Conservation (phyloP, 139 green algal species). For the Coelastrella sp. region DNA sequence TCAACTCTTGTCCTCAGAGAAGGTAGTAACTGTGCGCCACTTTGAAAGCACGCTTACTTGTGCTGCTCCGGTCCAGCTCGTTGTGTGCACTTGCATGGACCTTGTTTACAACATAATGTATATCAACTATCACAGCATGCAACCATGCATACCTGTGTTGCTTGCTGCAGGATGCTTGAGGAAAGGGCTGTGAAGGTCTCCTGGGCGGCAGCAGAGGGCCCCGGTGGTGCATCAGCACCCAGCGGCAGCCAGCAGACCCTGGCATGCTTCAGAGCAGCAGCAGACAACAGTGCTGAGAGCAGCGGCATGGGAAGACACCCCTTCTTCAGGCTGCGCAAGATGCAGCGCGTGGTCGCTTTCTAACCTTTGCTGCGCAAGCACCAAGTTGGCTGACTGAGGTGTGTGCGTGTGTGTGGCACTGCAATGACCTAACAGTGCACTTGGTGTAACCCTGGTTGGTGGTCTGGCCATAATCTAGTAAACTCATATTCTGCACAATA, state of each 20-base stretch:
- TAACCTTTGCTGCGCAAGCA: not conserved
- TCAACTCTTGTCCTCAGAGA: too few species aligned
- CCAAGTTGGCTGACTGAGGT: too few species aligned
- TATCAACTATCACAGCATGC: not conserved
- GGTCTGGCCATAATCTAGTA: too few species aligned
- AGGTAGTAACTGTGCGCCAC: too few species aligned
- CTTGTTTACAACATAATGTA: not conserved
- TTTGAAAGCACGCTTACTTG: too few species aligned
- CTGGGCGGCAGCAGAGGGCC: constrained; percentile 57
- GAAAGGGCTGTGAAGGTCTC: constrained; percentile 50
- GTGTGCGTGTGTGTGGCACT: too few species aligned
- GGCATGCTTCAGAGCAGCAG: constrained; percentile 5
- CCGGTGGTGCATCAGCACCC: not conserved
- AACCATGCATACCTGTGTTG: constrained; percentile 46
- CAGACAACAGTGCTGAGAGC: constrained; percentile 38
- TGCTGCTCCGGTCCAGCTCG: too few species aligned
- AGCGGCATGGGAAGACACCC: constrained; percentile 64
- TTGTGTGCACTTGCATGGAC: not conserved
- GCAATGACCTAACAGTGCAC: too few species aligned
- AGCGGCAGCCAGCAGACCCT: constrained; percentile 43
- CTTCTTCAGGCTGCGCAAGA: constrained; percentile 70
- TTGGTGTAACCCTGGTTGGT: too few species aligned
- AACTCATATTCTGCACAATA: too few species aligned
- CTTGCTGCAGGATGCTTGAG: constrained; percentile 58
- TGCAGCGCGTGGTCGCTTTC: constrained; percentile 62